Percentiles rank a stretch among this genome's conserved stretches.
These are phyloP conservation scores for Colletotrichum tropicale DNA, from an alignment of 2,329 filamentous ascomycete species.

Conservation along the genomic window DNA sequence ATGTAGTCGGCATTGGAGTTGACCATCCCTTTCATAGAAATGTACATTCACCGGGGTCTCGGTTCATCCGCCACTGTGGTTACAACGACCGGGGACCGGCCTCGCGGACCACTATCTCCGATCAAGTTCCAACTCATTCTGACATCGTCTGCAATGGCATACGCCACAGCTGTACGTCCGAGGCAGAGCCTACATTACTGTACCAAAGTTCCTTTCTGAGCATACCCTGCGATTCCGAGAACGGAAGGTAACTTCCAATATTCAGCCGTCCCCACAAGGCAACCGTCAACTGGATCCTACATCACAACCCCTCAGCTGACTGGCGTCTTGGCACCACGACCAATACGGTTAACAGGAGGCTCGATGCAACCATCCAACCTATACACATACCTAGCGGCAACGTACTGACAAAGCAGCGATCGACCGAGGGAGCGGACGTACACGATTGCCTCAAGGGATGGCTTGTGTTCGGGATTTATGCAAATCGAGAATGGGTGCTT, in stretches of 20 bases:
- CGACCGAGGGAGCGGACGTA: neutral
- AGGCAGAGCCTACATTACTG: neutral
- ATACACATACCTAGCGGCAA: neutral
- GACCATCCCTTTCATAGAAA: no score
- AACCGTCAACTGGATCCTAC: neutral
- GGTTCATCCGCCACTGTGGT: neutral
- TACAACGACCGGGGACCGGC: neutral
- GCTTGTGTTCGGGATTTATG: neutral
- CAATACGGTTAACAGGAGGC: neutral
- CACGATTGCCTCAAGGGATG: neutral
- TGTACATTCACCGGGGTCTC: no score
- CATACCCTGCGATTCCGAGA: neutral
- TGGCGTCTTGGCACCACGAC: neutral
- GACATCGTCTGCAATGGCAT: neutral
- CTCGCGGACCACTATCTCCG: neutral
- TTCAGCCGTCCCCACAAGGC: neutral
- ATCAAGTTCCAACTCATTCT: neutral
- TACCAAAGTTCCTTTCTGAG: neutral
- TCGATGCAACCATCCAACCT: neutral
- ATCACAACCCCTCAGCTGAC: neutral
- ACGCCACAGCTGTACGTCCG: neutral
- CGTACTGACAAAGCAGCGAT: neutral
- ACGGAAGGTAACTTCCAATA: neutral
- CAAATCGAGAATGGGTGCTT: neutral
- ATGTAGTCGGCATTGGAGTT: no score